A percentile compares a stretch with the other conserved stretches of the same genome.
Conservation (phyloP, 139 green algal species). For the Coccomyxa sp. region DNA sequence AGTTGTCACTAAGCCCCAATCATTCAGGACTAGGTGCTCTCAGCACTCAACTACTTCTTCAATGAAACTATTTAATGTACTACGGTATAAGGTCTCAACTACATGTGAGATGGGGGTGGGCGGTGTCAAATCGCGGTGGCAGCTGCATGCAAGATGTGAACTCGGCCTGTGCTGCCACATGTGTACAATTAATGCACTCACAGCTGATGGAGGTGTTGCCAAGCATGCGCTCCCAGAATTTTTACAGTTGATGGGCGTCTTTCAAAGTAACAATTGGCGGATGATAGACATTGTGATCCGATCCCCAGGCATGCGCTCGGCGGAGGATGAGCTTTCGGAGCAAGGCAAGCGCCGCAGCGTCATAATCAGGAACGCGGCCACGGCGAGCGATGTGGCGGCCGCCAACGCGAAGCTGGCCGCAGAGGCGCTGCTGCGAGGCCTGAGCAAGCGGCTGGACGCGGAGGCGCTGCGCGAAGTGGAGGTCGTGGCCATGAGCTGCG, state of each 20-base stretch:
- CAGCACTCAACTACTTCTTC: neutral
- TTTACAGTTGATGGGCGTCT: neutral
- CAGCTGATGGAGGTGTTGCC: too few species aligned
- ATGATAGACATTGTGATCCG: neutral
- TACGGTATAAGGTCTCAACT: too few species aligned
- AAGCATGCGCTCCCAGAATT: too few species aligned
- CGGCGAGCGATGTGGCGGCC: neutral
- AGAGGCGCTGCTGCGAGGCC: neutral
- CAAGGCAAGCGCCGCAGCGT: neutral
- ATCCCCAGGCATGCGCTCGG: neutral
- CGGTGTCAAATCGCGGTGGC: too few species aligned
- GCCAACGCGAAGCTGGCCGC: neutral
- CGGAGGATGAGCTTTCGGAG: neutral
- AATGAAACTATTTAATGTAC: neutral
- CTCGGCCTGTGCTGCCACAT: too few species aligned
- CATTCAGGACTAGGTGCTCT: neutral
- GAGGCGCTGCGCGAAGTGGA: neutral
- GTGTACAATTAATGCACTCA: too few species aligned
- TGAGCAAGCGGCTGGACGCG: neutral
- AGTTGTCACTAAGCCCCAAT: neutral
- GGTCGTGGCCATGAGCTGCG: neutral
- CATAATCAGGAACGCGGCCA: neutral
- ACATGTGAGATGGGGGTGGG: too few species aligned
- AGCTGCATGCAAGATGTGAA: too few species aligned
- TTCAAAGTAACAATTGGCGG: neutral